Evolutionary conservation across 257 asterid genomes (phyloP), one percentile per base, ranked within the genome.

Genomic region (Thymus mandschuricus): DNA sequence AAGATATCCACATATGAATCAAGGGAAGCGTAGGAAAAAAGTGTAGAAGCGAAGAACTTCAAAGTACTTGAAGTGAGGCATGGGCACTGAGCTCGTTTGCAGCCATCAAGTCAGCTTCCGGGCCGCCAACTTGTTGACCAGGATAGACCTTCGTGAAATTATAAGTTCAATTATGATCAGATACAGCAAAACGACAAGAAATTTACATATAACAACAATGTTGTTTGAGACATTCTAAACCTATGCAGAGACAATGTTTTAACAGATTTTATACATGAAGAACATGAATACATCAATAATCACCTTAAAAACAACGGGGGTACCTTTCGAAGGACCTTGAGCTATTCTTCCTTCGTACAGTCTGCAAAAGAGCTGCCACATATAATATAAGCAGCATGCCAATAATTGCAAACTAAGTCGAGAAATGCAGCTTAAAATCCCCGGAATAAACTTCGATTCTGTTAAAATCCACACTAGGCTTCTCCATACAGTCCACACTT

Each of bases 11-110:
- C 45, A 35, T 69, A 48, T 60, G 28, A 30, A 60, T 62, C 51
- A 35, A 10, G 34, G 55, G 52, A 1, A 43, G 66, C 64, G 12
- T 12, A 44, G 7, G 40, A 50, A 63, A 64, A 74, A 54, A 31
- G 12, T 66, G 30, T 7, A 10, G 35, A 55, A 73, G 49, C 55
- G 44, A 56, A 67, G 38, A 74, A 60, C 1, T 41, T 50, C 21
- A 73, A 75, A 62, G 15, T 87, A 86, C 97, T 75, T 89, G 98
- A 76, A 91, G 97, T 69, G 85, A 87, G 76, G 93, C 88, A 78
- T 93, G 98, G 57, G 96, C 91, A 35, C 84, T 74, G 52, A 93
- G 89, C 88, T 93, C 98, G 82, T 93, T 93, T 12, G 98, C 90
- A 79, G 98, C 98, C 97, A 93, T 88, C 82, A 79, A 60, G 72